Evolutionary conservation across 495 filamentous ascomycete species (phyloP).

Genomic region (Parmelia sp.): DNA sequence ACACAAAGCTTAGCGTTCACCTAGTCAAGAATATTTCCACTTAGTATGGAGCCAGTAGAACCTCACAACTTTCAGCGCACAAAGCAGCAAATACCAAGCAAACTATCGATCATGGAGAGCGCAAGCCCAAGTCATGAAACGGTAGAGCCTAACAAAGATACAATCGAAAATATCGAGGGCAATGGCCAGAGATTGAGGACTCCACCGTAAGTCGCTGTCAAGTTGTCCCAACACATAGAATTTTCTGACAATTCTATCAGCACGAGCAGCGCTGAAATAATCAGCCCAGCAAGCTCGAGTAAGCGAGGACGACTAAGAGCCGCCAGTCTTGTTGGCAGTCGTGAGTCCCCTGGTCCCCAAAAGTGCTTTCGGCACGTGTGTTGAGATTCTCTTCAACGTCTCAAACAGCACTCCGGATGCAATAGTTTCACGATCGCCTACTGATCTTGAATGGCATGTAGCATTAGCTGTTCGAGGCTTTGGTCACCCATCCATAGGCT

Average conservation of each 20-base stretch:
- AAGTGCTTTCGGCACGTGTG: not conserved
- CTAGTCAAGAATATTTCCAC: not conserved
- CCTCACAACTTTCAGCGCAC: not conserved
- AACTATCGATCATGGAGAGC: not conserved
- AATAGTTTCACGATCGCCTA: not conserved
- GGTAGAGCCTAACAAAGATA: not conserved
- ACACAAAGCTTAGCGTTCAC: not conserved
- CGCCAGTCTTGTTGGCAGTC: constrained; percentile 1
- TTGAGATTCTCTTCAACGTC: not conserved
- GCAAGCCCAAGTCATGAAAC: not conserved
- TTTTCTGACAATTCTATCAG: not conserved
- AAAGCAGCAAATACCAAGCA: not conserved
- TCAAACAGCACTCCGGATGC: not conserved
- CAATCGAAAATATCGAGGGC: not conserved
- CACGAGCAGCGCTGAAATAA: not conserved
- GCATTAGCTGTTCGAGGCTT: not conserved
- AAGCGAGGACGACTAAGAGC: not conserved
- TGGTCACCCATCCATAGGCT: not conserved
- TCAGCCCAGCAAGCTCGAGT: not conserved
- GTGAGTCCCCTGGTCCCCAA: not conserved
- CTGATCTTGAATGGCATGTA: not conserved
- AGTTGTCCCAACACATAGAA: not conserved
- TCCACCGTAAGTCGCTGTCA: not conserved
- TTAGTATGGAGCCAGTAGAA: not conserved
- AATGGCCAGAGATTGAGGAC: constrained; percentile 1